Evolutionary conservation across 352 stramenopile species (phyloP).

Genomic region (Ophiocytium majus): DNA sequence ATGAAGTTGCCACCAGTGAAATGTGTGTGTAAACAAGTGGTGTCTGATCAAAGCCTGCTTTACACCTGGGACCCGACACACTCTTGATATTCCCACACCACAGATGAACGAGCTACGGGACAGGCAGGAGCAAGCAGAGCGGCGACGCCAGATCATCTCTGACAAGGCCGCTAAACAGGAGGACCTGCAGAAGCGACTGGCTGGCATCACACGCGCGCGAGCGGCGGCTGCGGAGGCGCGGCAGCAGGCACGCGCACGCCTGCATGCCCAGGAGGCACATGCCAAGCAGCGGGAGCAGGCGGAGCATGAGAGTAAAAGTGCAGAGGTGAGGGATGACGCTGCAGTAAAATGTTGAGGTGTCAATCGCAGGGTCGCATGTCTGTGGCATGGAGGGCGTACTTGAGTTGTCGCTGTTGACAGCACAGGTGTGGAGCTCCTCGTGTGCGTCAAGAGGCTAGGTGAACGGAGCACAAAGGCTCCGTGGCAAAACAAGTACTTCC

Average conservation of each 20-base stretch:
- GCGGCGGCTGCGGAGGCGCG: conserved; percentile 69
- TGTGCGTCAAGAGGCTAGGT: not conserved
- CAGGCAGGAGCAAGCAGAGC: conserved; percentile 67
- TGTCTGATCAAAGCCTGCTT: no score
- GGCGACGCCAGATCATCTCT: conserved; percentile 67
- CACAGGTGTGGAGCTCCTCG: conserved; percentile 26
- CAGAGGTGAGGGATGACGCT: not conserved
- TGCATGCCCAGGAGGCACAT: conserved; percentile 58
- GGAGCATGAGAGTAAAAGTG: conserved; percentile 32
- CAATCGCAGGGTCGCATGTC: not conserved
- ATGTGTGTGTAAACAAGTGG: no score
- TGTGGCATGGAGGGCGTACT: conserved; percentile 40
- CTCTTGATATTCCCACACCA: no score
- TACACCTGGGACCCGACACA: no score
- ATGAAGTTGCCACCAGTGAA: no score
- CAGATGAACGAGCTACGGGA: conserved; percentile 71
- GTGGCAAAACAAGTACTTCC: not conserved
- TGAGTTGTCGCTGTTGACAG: conserved; percentile 25
- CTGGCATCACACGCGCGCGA: conserved; percentile 71
- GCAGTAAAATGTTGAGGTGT: not conserved
- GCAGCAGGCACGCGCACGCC: conserved; percentile 61
- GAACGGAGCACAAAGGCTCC: not conserved
- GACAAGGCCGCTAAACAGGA: conserved; percentile 75
- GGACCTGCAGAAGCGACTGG: conserved; percentile 66
- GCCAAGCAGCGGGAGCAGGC: conserved; percentile 64